A percentile compares a stretch with the other conserved stretches of the same genome.
Conservation (phyloP, 2,329 filamentous ascomycete genomes). For the Alternaria sp. region DNA sequence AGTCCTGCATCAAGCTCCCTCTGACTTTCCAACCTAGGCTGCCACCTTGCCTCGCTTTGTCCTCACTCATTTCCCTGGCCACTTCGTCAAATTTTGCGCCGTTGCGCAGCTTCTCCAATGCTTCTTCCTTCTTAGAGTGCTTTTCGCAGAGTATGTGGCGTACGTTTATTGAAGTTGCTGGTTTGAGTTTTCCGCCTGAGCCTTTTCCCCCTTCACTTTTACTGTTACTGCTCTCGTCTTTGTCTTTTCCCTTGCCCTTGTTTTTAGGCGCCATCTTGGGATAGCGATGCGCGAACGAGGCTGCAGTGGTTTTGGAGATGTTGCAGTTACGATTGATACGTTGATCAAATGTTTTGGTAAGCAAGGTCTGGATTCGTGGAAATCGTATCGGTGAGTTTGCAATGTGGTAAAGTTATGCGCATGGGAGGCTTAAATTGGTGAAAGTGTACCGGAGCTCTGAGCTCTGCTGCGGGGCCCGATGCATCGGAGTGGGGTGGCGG, state of each 20-base stretch:
- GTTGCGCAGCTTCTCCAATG: constrained; percentile 71
- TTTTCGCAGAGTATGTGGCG: constrained; percentile 82
- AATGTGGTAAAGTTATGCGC: neutral
- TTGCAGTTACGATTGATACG: neutral
- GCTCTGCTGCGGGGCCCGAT: constrained; percentile 1
- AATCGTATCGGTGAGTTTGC: neutral
- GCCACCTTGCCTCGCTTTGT: constrained; percentile 76
- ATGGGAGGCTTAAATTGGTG: neutral
- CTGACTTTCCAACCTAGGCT: constrained; percentile 77
- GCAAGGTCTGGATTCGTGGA: neutral
- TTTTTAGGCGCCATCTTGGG: constrained; percentile 38
- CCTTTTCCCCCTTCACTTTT: constrained; percentile 43
- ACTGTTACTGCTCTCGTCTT: constrained; percentile 32
- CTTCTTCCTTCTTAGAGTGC: constrained; percentile 79
- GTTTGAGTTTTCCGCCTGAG: constrained; percentile 59
- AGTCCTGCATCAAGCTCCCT: constrained; percentile 71
- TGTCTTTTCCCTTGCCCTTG: constrained; percentile 41
- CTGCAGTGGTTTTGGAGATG: neutral
- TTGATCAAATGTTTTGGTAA: neutral
- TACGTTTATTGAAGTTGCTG: constrained; percentile 73
- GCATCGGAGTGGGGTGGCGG: constrained; percentile 1
- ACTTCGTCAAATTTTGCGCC: constrained; percentile 80
- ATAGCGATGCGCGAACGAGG: neutral
- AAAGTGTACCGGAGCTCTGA: constrained; percentile 5
- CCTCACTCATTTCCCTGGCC: constrained; percentile 76